Evolutionary conservation across 1,284 basidiomycete species (phyloP).

Genomic region (Malassezia nana): DNA sequence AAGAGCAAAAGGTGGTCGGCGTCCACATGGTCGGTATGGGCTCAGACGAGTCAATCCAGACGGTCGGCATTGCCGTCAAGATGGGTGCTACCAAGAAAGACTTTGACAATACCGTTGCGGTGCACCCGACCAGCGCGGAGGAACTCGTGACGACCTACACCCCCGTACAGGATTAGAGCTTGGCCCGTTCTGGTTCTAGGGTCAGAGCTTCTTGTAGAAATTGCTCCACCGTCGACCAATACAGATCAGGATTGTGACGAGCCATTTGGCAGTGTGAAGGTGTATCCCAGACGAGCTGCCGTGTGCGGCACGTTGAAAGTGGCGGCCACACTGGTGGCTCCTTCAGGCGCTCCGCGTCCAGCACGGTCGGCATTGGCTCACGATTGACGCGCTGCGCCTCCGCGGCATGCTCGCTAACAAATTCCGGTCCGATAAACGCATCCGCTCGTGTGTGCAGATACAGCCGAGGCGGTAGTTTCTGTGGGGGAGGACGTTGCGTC

Average conservation of each 20-base stretch:
- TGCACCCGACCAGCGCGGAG: conserved; percentile 45
- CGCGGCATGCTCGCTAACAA: conserved; percentile 1
- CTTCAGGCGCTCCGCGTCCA: neutral
- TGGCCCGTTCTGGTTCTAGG: neutral
- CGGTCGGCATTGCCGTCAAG: conserved; percentile 87
- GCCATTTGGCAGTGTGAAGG: conserved; percentile 7
- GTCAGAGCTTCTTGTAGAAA: conserved; percentile 1
- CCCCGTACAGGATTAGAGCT: conserved; percentile 14
- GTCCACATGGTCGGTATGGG: conserved; percentile 75
- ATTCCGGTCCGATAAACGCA: neutral
- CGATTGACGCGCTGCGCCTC: neutral
- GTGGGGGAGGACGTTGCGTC: neutral
- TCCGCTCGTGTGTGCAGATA: conserved; percentile 5
- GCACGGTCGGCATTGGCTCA: neutral
- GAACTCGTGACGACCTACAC: conserved; percentile 30
- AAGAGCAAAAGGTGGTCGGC: conserved; percentile 86
- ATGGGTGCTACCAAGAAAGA: conserved; percentile 58
- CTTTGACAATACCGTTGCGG: conserved; percentile 46
- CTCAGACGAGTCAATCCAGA: conserved; percentile 84
- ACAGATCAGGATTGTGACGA: neutral
- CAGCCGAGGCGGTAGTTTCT: conserved; percentile 2
- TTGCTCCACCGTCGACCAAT: conserved; percentile 7
- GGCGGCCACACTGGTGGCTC: neutral
- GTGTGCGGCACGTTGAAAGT: neutral
- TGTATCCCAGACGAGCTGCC: neutral